phyloP scores from a whole-genome alignment of 2,329 filamentous ascomycete species.

The Penicillium sp. region DNA sequence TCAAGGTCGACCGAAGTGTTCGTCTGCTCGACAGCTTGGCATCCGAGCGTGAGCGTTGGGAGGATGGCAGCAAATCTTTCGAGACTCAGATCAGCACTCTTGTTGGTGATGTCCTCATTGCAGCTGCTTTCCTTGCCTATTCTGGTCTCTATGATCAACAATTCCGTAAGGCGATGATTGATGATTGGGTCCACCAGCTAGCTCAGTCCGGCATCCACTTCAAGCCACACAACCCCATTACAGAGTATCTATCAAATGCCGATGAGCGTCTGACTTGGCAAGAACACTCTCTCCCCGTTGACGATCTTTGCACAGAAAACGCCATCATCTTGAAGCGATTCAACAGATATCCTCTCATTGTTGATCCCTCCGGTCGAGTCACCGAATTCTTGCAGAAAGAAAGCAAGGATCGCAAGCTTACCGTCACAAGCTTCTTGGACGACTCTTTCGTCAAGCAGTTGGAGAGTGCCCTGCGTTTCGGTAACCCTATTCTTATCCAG shows the following conservation, averaged over 20 bases:
- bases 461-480: slow-evolving; percentile 94
- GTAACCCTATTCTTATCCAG: slow-evolving; percentile 97
- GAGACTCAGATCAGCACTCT: slow-evolving; percentile 97
- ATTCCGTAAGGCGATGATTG: slow-evolving; percentile 95
- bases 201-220: slow-evolving; percentile 88
- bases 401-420: slow-evolving; percentile 88
- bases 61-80: slow-evolving; percentile 95
- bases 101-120: slow-evolving; percentile 91
- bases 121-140: slow-evolving; percentile 96
- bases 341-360: slow-evolving; percentile 97
- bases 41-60: slow-evolving; percentile 90
- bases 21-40: slow-evolving; percentile 91
- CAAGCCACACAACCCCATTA: slow-evolving; percentile 91
- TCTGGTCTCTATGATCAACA: slow-evolving; percentile 97
- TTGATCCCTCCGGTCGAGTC: slow-evolving; percentile 92
- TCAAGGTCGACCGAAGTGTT: slow-evolving; percentile 96
- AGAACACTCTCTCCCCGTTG: slow-evolving; percentile 86
- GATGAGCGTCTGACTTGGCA: slow-evolving; percentile 96
- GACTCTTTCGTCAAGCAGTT: slow-evolving; percentile 98
- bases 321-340: slow-evolving; percentile 96
- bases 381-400: slow-evolving; percentile 95
- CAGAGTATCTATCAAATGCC: slow-evolving; percentile 93
- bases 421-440: slow-evolving; percentile 96
- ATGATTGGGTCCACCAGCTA: slow-evolving; percentile 95
- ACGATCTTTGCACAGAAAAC: slow-evolving; percentile 98